Evolutionary conservation across 805 yeast species (phyloP), one percentile per base, ranked within the genome.

Genomic region (Nakazawaea anatomiae): DNA sequence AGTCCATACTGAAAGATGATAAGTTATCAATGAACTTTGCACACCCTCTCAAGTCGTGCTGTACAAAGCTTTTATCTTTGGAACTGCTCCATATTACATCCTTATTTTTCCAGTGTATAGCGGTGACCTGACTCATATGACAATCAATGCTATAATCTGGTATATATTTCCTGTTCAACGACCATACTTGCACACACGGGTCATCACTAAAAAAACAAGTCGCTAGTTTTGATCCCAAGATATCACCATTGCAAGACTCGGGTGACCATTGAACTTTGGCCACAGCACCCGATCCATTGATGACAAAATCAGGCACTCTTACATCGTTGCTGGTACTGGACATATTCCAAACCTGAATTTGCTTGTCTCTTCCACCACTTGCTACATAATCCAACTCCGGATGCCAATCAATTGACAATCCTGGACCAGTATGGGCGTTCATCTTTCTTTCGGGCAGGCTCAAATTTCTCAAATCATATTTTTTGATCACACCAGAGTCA

Each of bases 321-420:
- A 59, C 60, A 25, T 68, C 75, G 38, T 63, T 68, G 1, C 69
- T 57, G 9, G 65, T 61, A 0, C 71, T 55, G 7, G 69, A 63
- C 76, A 81, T 69, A 59, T 79, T 85, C 92, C 95, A 89, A 3
- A 87, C 81, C 54, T 87, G 89, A 36, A 87, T 73, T 57, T 83
- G 84, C 48, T 86, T 85, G 66, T 94, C 99, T 59, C 97, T 75
- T 6, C 99, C 99, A 12, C 97, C 97, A 25, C 96, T 88, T 5
- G 85, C 83, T 25, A 94, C 77, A 59, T 84, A 87, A 55, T 91
- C 96, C 38, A 75, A 64, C 39, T 82, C 83, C 0, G 95, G 96
- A 61, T 91, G 96, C 83, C 96, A 90, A 59, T 89, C 90, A 4
- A 94, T 66, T 4, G 95, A 80, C 14, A 91, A 70, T 0, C 96